A percentile compares a stretch with the other conserved stretches of the same genome.
Conservation (phyloP, 805 yeast genomes). For the Kodamaea kakaduensis region DNA sequence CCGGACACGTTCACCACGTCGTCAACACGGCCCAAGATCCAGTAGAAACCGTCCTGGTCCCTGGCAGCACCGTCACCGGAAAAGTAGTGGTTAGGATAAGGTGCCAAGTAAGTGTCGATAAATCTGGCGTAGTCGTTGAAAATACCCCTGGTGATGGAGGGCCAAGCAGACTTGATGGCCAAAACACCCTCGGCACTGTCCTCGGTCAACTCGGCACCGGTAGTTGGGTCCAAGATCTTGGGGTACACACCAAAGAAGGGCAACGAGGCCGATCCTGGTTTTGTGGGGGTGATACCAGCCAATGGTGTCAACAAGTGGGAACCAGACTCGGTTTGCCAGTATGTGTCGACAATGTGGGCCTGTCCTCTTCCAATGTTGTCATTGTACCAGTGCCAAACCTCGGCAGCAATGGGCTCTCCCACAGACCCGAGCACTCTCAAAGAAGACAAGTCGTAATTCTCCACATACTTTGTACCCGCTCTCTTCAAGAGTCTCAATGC, state of each 20-base stretch:
- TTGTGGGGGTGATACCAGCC: constrained; percentile 91
- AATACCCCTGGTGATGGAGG: constrained; percentile 97
- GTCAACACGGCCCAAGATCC: constrained; percentile 98
- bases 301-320: constrained; percentile 91
- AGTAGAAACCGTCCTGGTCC: constrained; percentile 92
- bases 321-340: constrained; percentile 99
- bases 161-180: constrained; percentile 90
- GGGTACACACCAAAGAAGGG: constrained; percentile 96
- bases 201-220: constrained; percentile 79
- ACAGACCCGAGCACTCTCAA: constrained; percentile 93
- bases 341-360: constrained; percentile 91
- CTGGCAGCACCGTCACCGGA: constrained; percentile 99
- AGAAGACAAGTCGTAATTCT: constrained; percentile 76
- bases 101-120: constrained; percentile 87
- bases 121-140: constrained; percentile 83
- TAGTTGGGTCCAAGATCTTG: constrained; percentile 86
- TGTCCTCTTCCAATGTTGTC: constrained; percentile 85
- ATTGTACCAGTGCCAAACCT: constrained; percentile 98
- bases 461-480: constrained; percentile 84
- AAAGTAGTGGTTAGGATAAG: constrained; percentile 91
- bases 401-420: constrained; percentile 98
- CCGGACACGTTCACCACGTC: constrained; percentile 98
- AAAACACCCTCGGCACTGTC: constrained; percentile 95
- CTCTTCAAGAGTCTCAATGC: constrained; percentile 86
- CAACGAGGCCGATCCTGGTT: constrained; percentile 95